Evolutionary conservation across 306 rosid genomes (phyloP), one percentile per base, ranked within the genome.

Genomic region (Cucurbita ficifolia): DNA sequence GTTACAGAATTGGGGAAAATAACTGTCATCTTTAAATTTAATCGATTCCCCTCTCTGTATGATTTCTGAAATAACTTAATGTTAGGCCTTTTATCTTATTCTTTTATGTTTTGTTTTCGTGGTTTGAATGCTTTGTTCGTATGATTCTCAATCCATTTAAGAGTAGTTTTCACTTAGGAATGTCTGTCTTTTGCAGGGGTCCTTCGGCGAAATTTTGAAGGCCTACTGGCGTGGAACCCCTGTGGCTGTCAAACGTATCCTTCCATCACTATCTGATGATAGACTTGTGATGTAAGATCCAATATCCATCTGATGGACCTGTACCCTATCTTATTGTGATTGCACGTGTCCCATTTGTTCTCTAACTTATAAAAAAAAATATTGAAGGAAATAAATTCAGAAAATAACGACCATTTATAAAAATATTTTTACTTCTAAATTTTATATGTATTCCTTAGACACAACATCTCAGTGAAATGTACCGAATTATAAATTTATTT

Each of bases 211-310:
- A 88, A 88, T 92, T 77, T 82, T 92, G 72, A 92, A 75, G 82
- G 98, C 92, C 22, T 70, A 80, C 73, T 92, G 96, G 96, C 96
- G 96, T 76, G 98, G 98, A 79, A 92, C 98, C 42, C 96, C 96
- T 11, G 92, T 92, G 56, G 96, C 98, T 54, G 84, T 88, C 79
- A 92, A 92, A 79, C 96, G 96, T 76, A 90, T 92, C 76, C 92
- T 90, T 78, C 92, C 98, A 63, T 88, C 96, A 58, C 96, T 92
- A 50, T 92, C 96, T 35, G 88, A 85, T 83, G 98, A 92, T 83
- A 85, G 96, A 91, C 76, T 88, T 84, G 99, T 95, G 82, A 86
- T 89, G 99, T 91, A 74, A 88, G 96, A 72, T 79, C 76, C 84
- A 68, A 50, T 56, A 78, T 78, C 74, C 65, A 17, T 65, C 49